phyloP scores from a whole-genome alignment of 805 yeast genomes.

The Yamadazyma sp. region DNA sequence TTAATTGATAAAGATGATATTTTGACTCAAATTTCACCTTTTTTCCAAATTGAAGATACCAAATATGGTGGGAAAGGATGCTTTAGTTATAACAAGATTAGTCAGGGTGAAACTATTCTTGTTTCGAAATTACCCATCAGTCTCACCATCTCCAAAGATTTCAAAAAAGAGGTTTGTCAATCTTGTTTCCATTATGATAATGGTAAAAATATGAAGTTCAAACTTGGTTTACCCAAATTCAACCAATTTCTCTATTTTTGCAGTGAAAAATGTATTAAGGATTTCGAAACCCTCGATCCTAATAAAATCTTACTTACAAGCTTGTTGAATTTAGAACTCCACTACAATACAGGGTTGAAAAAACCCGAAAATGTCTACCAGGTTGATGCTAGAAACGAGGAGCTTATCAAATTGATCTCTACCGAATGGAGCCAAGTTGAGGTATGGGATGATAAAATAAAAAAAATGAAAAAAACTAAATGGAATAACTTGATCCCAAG shows the following conservation, averaged over 20 bases:
- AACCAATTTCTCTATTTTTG: conserved; percentile 53
- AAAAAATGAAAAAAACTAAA: conserved; percentile 34
- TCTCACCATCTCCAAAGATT: conserved; percentile 47
- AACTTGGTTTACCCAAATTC: conserved; percentile 20
- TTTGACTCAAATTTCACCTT: conserved; percentile 23
- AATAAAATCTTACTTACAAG: conserved; percentile 30
- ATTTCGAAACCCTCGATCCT: conserved; percentile 34
- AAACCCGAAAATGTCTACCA: conserved; percentile 25
- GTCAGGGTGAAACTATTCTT: conserved; percentile 39
- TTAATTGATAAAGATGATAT: conserved; percentile 12
- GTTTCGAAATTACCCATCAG: conserved; percentile 43
- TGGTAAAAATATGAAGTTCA: conserved; percentile 47
- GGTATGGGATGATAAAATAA: conserved; percentile 34
- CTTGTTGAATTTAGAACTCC: conserved; percentile 36
- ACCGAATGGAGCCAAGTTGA: conserved; percentile 37
- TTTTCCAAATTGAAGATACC: conserved; percentile 36
- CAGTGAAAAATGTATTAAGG: conserved; percentile 39
- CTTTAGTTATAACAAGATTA: conserved; percentile 43
- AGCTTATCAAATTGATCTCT: conserved; percentile 14
- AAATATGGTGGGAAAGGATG: conserved; percentile 61
- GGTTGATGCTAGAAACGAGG: conserved; percentile 11
- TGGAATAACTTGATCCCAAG: conserved; percentile 35
- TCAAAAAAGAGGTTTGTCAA: conserved; percentile 62
- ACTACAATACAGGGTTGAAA: conserved; percentile 19
- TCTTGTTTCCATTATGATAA: conserved; percentile 48